Conservation (phyloP, 1,284 basidiomycete species). For the Acaromyces ingoldii region DNA sequence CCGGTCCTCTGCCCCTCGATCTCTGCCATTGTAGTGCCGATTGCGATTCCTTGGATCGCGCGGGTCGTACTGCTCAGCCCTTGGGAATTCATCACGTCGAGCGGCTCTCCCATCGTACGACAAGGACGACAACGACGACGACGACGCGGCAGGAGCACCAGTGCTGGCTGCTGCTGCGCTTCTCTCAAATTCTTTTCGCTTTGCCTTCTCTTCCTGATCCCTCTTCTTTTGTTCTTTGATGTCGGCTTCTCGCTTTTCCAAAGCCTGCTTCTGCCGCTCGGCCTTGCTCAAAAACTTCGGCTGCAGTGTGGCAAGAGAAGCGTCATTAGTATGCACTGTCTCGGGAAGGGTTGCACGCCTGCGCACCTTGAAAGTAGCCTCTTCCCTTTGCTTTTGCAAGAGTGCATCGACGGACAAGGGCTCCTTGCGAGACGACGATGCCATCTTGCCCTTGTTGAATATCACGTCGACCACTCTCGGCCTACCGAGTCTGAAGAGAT, state of each 20-base stretch:
- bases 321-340: neutral
- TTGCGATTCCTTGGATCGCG: no score
- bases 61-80: no score
- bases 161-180: constrained; percentile 54
- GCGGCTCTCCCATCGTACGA: no score
- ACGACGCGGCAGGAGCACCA: neutral
- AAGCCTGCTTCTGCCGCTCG: constrained; percentile 29
- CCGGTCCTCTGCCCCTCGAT: no score
- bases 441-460: no score
- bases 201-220: constrained; percentile 59
- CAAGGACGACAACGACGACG: neutral
- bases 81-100: no score
- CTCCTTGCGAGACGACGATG: constrained; percentile 7
- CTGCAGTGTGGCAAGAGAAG: neutral
- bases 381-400: constrained; percentile 29
- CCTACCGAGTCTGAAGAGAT: no score
- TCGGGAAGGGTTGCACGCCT: neutral
- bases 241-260: constrained; percentile 17
- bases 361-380: constrained; percentile 21
- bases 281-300: constrained; percentile 42
- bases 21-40: no score
- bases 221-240: constrained; percentile 46
- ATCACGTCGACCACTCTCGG: no score
- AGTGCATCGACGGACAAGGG: constrained; percentile 41
- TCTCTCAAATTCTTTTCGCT: constrained; percentile 67